Evolutionary conservation across 805 yeast species (phyloP).

Genomic region (Yamadazyma phyllophila): DNA sequence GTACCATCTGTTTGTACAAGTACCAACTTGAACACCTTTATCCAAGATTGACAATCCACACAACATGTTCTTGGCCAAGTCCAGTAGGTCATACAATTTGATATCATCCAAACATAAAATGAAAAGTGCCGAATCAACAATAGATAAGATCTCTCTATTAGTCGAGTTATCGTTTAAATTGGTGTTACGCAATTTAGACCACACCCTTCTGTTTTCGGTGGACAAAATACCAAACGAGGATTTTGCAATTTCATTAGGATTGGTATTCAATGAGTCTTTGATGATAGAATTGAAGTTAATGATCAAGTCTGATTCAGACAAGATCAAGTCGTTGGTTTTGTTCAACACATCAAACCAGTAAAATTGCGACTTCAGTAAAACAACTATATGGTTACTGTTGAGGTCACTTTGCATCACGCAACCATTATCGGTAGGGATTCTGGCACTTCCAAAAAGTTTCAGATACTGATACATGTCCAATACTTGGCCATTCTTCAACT

Average conservation of each 20-base stretch:
- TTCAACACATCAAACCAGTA: constrained; percentile 95
- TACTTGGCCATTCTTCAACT: constrained; percentile 56
- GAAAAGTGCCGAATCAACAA: constrained; percentile 79
- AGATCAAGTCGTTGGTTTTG: constrained; percentile 62
- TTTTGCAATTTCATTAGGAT: constrained; percentile 60
- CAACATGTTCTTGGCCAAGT: constrained; percentile 77
- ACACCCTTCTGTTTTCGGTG: constrained; percentile 81
- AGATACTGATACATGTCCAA: constrained; percentile 92
- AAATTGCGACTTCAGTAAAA: constrained; percentile 80
- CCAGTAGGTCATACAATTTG: constrained; percentile 57
- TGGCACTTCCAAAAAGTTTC: constrained; percentile 79
- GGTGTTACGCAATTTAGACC: constrained; percentile 74
- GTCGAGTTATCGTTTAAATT: constrained; percentile 42
- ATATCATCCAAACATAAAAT: constrained; percentile 82
- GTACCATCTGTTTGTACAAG: constrained; percentile 94
- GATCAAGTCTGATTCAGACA: constrained; percentile 72
- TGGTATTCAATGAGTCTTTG: constrained; percentile 61
- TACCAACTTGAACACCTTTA: constrained; percentile 87
- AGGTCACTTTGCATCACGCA: constrained; percentile 83
- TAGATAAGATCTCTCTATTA: constrained; percentile 68
- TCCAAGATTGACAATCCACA: constrained; percentile 81
- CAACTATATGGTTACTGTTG: constrained; percentile 75
- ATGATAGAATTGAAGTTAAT: constrained; percentile 74
- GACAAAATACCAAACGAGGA: constrained; percentile 87
- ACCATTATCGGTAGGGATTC: constrained; percentile 78